Evolutionary conservation across 768 basidiomycete genomes (phyloP).

Genomic region (Trametes coccinea): DNA sequence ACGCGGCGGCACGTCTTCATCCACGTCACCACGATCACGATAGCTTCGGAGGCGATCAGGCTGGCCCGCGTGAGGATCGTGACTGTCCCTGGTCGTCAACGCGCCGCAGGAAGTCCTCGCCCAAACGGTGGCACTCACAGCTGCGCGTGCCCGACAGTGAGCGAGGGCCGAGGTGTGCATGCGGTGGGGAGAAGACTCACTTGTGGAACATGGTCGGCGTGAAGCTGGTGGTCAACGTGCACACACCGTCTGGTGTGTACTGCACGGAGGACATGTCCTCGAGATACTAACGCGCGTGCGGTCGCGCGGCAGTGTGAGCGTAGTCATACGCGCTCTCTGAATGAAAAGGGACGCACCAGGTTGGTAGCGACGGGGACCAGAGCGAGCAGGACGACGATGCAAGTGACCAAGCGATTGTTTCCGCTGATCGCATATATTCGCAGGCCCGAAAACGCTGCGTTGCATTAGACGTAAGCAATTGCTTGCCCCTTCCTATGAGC

Average conservation of each 20-base stretch:
- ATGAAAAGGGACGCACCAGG: not conserved
- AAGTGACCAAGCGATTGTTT: constrained; percentile 1
- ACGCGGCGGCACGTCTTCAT: constrained; percentile 15
- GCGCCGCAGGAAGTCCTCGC: too few species aligned
- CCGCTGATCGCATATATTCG: constrained; percentile 18
- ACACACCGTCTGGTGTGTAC: not conserved
- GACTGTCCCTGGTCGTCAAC: not conserved
- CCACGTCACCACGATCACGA: constrained; percentile 22
- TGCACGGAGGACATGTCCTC: too few species aligned
- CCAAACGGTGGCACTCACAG: too few species aligned
- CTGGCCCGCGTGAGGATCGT: constrained; percentile 6
- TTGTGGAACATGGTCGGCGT: not conserved
- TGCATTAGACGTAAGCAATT: too few species aligned
- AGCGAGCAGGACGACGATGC: constrained; percentile 10
- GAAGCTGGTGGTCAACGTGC: not conserved
- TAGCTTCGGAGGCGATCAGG: constrained; percentile 14
- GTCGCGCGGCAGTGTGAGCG: not conserved
- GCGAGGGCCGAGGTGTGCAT: too few species aligned
- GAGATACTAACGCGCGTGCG: not conserved
- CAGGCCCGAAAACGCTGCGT: constrained; percentile 15
- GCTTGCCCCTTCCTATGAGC: too few species aligned
- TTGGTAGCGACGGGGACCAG: constrained; percentile 16
- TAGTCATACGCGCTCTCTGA: too few species aligned
- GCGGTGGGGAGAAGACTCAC: too few species aligned
- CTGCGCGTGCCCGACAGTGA: too few species aligned